These are phyloP conservation scores for Chlorophyllum brunneum DNA, from an alignment of 768 basidiomycete genomes.

Conservation along the genomic window DNA sequence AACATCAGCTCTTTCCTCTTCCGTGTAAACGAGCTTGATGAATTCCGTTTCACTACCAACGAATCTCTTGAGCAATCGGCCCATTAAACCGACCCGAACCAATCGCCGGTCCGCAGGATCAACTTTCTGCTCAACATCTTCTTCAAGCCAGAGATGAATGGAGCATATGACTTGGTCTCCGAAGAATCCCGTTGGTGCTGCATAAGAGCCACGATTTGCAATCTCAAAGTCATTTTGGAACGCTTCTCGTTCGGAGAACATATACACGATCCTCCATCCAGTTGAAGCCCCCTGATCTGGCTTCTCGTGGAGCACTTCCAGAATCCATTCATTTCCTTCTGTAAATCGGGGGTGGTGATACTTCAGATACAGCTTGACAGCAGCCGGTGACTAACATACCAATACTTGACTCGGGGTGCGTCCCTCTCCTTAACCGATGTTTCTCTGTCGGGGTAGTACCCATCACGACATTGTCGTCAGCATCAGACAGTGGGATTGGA, in stretches of 20 bases:
- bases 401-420: constrained; percentile 7
- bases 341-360: neutral
- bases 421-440: constrained; percentile 3
- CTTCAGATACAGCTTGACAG: neutral
- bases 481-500: constrained; percentile 10
- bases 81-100: constrained; percentile 2
- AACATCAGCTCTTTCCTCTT: neutral
- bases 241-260: neutral
- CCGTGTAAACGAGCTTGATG: neutral
- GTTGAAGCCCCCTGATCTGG: neutral
- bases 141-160: constrained; percentile 1
- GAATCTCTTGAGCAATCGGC: neutral
- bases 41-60: neutral
- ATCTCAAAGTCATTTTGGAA: constrained; percentile 1
- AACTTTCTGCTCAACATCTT: neutral
- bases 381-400: neutral
- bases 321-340: neutral
- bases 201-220: neutral
- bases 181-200: neutral
- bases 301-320: neutral
- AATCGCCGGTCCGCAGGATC: neutral
- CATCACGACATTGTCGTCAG: constrained; percentile 6
- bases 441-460: constrained; percentile 10
- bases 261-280: constrained; percentile 1
- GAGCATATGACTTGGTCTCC: neutral